phyloP scores from a whole-genome alignment of 495 filamentous ascomycete species.

The Tuber melanosporum region DNA sequence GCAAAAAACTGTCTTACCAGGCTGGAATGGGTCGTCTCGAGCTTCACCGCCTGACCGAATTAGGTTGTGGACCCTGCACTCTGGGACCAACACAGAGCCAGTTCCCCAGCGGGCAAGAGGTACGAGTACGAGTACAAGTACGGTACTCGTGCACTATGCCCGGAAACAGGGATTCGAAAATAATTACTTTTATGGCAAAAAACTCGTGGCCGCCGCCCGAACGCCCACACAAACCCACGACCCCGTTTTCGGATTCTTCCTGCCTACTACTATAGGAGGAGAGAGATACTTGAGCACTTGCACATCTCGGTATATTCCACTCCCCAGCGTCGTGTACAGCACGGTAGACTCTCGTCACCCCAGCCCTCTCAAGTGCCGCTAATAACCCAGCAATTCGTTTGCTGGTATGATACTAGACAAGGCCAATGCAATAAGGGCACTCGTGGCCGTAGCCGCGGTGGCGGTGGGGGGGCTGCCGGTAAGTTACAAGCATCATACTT shows the following conservation, averaged over 20 bases:
- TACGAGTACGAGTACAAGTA: no score
- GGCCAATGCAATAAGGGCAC: neutral
- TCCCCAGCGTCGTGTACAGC: neutral
- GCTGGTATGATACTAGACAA: neutral
- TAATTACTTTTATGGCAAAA: neutral
- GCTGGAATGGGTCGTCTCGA: neutral
- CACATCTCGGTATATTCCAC: neutral
- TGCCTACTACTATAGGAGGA: neutral
- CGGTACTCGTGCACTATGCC: neutral
- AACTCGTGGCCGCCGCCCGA: neutral
- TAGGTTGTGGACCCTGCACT: neutral
- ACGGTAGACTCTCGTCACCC: neutral
- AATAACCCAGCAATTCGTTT: neutral
- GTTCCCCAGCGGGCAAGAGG: neutral
- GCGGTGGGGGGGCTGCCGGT: neutral
- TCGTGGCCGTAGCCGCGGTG: neutral
- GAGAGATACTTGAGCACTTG: neutral
- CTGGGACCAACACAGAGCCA: neutral
- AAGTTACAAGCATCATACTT: neutral
- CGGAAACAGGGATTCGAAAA: neutral
- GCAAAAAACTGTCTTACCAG: neutral
- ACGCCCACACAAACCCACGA: neutral
- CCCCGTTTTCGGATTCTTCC: neutral
- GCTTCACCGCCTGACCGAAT: neutral
- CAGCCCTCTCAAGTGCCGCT: neutral